Base-by-base conservation (phyloP, 306 rosid genomes). In the Inga oerstediana region DNA sequence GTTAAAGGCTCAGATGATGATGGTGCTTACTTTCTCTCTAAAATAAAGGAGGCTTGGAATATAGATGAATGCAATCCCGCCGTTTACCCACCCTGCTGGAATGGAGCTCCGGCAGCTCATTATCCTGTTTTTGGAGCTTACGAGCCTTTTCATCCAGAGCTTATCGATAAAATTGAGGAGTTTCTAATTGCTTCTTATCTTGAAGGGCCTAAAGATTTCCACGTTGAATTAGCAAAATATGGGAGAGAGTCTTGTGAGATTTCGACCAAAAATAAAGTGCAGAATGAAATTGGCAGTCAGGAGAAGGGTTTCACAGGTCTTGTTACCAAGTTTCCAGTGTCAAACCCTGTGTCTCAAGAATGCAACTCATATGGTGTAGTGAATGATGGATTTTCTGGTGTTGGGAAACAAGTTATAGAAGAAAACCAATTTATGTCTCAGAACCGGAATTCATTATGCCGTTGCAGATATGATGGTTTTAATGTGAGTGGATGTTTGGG, bases 61-160 rank as follows among this genome's bases (percentile, higher is more conserved):
- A 72, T 72, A 64, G 97, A 92, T 87, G 86, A 76, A 56, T 85
- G 82, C 85, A 91, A 89, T 83, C 88, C 90, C 56, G 87, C 90
- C 81, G 93, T 92, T 70, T 98, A 91, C 87, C 92, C 99, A 17
- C 99, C 99, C 27, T 93, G 98, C 86, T 96, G 98, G 97, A 96
- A 92, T 83, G 99, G 99, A 75, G 91, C 89, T 78, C 88, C 88
- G 32, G 83, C 80, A 58, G 45, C 81, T 72, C 84, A 56, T 49
- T 80, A 82, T 78, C 87, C 89, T 86, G 90, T 84, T 59, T 87
- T 85, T 84, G 88, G 80, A 14, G 7, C 19, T 49, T 5, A 3
- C 16, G 56, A 80, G 86, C 64, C 74, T 39, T 70, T 68, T 13
- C 59, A 74, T 62, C 85, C 85, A 19, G 80, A 89, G 65, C 74